Evolutionary conservation across 139 green algal species (phyloP).

Genomic region (Tetradesmus obliquus): DNA sequence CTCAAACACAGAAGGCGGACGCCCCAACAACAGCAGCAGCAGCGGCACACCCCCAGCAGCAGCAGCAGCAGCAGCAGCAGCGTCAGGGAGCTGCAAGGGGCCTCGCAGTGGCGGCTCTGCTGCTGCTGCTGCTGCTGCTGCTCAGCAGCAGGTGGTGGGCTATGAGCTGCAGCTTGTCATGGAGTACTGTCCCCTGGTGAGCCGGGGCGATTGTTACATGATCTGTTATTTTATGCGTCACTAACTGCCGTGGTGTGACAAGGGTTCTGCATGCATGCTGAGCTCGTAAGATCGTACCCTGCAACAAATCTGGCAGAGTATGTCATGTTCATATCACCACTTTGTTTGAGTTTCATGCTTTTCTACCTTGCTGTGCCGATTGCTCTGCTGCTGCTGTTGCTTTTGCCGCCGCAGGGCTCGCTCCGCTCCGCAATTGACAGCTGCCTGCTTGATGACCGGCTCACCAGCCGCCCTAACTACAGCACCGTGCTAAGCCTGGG

Average conservation of each 20-base stretch:
- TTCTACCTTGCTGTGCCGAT: too few species aligned
- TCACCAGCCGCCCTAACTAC: slow-evolving; percentile 8
- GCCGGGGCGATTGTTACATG: not conserved
- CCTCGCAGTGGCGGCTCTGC: not conserved
- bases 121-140: not conserved
- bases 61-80: not conserved
- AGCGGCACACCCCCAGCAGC: not conserved
- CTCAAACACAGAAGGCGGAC: too few species aligned
- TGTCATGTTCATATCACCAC: too few species aligned
- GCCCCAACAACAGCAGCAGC: not conserved
- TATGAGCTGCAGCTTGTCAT: not conserved
- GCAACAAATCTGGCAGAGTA: too few species aligned
- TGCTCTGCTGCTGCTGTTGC: not conserved
- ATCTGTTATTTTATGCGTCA: not conserved
- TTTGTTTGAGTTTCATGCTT: too few species aligned
- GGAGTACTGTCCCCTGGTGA: not conserved
- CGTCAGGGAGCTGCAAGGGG: not conserved
- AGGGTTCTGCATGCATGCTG: too few species aligned
- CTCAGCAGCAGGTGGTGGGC: not conserved
- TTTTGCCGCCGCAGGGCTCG: slow-evolving; percentile 13
- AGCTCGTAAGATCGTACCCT: too few species aligned
- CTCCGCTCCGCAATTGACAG: slow-evolving; percentile 20
- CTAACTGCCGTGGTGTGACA: too few species aligned
- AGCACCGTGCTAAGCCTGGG: slow-evolving; percentile 26
- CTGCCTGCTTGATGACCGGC: slow-evolving; percentile 23